Percentiles rank a stretch among this genome's conserved stretches.
phyloP scores from a whole-genome alignment of 768 basidiomycete species.

The Leccinum boreale region DNA sequence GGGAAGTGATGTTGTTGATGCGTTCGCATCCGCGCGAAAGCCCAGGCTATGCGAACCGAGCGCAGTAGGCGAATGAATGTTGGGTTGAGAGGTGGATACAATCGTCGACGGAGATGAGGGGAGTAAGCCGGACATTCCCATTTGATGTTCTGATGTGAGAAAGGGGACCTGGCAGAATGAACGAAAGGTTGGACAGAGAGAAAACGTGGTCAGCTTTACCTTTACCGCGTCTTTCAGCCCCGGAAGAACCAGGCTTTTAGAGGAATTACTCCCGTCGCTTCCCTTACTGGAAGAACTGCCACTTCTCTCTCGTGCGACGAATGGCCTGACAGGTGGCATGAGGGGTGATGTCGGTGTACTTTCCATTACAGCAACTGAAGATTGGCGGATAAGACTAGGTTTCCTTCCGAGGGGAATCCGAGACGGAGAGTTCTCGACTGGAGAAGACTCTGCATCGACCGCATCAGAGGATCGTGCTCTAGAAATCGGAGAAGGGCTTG shows the following conservation, averaged over 20 bases:
- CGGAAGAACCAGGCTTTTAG: constrained; percentile 41
- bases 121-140: constrained; percentile 64
- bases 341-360: constrained; percentile 36
- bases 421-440: constrained; percentile 9
- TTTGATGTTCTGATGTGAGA: constrained; percentile 64
- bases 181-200: not conserved
- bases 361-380: constrained; percentile 56
- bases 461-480: constrained; percentile 36
- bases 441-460: constrained; percentile 18
- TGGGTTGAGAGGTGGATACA: constrained; percentile 36
- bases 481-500: constrained; percentile 32
- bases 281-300: constrained; percentile 45
- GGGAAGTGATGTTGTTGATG: constrained; percentile 41
- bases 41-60: constrained; percentile 30
- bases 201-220: constrained; percentile 34
- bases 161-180: constrained; percentile 50
- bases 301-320: constrained; percentile 45
- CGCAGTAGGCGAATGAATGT: constrained; percentile 37
- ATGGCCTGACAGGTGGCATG: constrained; percentile 44
- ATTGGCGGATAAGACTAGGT: constrained; percentile 46
- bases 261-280: constrained; percentile 30
- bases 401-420: constrained; percentile 20
- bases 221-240: constrained; percentile 73
- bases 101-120: constrained; percentile 68
- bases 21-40: constrained; percentile 31